Percentiles rank a stretch among this genome's conserved stretches.
These are phyloP conservation scores for Sugiyamaella valdiviana DNA, from an alignment of 805 yeast genomes.

Conservation along the genomic window DNA sequence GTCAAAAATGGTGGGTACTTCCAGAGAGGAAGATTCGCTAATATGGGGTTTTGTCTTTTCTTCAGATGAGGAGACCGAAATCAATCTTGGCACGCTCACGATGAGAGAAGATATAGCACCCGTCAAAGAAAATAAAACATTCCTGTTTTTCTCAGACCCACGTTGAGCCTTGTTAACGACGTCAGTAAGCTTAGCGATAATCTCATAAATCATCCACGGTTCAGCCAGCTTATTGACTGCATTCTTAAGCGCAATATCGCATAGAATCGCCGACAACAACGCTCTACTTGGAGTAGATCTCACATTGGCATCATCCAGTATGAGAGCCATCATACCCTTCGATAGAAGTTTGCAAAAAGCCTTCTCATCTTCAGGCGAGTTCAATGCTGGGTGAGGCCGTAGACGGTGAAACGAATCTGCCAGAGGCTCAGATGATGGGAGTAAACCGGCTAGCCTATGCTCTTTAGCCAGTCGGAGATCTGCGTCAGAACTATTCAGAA, in stretches of 20 bases:
- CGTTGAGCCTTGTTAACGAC: neutral
- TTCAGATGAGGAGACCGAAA: no score
- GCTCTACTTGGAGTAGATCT: conserved; percentile 37
- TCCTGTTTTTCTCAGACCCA: neutral
- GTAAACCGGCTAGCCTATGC: conserved; percentile 29
- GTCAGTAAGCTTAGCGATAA: conserved; percentile 29
- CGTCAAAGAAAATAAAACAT: no score
- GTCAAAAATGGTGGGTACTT: no score
- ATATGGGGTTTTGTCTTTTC: no score
- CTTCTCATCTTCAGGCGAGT: conserved; percentile 22
- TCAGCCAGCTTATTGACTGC: conserved; percentile 42
- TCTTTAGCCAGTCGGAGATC: conserved; percentile 27
- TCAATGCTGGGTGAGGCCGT: conserved; percentile 35
- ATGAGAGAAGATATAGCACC: no score
- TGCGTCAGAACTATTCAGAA: neutral
- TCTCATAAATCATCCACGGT: conserved; percentile 47
- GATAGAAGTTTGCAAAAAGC: conserved; percentile 36
- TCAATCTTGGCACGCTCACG: no score
- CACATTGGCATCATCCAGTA: conserved; percentile 39
- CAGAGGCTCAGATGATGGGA: conserved; percentile 28
- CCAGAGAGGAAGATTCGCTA: no score
- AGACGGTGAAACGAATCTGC: conserved; percentile 33
- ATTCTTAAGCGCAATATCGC: conserved; percentile 40
- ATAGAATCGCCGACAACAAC: conserved; percentile 37
- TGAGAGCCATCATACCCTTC: conserved; percentile 30